phyloP scores from a whole-genome alignment of 2,329 filamentous ascomycete species.

The Ophiosphaerella herpotricha region DNA sequence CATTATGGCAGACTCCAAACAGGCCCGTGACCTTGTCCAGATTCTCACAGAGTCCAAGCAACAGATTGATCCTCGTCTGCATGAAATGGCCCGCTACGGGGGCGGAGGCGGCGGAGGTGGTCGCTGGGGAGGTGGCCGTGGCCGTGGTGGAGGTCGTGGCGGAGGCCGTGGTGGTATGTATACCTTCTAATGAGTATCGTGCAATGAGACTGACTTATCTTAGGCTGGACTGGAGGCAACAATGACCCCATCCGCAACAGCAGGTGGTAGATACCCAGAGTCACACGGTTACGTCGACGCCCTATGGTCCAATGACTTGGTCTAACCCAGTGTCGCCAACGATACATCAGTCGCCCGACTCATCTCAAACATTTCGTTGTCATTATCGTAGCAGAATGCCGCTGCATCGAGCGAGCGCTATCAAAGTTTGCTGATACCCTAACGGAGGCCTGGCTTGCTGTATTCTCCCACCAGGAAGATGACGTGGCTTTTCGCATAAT shows the following conservation, averaged over 20 bases:
- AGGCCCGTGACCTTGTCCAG: conserved; percentile 90
- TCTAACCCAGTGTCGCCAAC: conserved; percentile 17
- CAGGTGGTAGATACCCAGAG: conserved; percentile 42
- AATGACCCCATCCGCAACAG: conserved; percentile 46
- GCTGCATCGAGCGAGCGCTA: conserved; percentile 16
- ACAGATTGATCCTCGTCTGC: conserved; percentile 92
- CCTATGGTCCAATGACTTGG: conserved; percentile 3
- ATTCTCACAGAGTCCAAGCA: conserved; percentile 97
- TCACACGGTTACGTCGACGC: conserved; percentile 5
- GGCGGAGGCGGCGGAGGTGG: conserved; percentile 77
- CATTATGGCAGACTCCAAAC: conserved; percentile 53
- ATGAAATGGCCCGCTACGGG: conserved; percentile 93
- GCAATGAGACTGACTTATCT: conserved; percentile 19
- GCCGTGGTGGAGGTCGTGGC: conserved; percentile 66
- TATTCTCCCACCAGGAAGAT: background rate
- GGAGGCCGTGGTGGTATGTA: conserved; percentile 57
- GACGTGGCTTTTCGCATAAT: conserved; percentile 20
- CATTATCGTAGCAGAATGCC: conserved; percentile 5
- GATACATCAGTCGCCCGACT: conserved; percentile 11
- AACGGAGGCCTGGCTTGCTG: conserved; percentile 24
- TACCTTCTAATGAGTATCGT: background rate
- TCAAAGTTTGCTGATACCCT: conserved; percentile 40
- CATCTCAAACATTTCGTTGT: conserved; percentile 16
- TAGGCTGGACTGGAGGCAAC: conserved; percentile 47
- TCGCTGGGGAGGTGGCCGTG: conserved; percentile 70